Evolutionary conservation across 768 basidiomycete genomes (phyloP).

Genomic region (Dendrothele bispora): DNA sequence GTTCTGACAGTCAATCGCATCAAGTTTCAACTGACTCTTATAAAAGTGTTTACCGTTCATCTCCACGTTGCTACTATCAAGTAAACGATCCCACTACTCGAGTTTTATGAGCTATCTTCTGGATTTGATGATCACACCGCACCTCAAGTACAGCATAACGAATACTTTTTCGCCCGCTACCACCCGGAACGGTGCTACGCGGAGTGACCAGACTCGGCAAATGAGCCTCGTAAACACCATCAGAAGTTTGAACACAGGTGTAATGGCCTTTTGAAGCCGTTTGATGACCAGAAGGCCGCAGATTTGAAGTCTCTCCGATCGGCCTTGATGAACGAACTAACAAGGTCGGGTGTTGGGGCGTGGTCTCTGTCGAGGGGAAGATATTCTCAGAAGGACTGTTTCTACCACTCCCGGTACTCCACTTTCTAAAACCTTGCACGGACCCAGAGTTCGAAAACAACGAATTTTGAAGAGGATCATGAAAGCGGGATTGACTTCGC

Average conservation of each 20-base stretch:
- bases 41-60: constrained; percentile 55
- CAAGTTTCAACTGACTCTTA: background rate
- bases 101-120: constrained; percentile 12
- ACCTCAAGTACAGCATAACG: constrained; percentile 87
- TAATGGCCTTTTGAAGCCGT: constrained; percentile 27
- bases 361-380: constrained; percentile 20
- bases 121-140: constrained; percentile 6
- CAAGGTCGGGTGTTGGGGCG: constrained; percentile 38
- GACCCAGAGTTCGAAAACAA: constrained; percentile 80
- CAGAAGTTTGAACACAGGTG: constrained; percentile 50
- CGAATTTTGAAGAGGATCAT: constrained; percentile 78
- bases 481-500: constrained; percentile 81
- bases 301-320: constrained; percentile 48
- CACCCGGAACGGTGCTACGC: constrained; percentile 60
- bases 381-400: constrained; percentile 42
- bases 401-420: constrained; percentile 63
- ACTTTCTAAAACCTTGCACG: constrained; percentile 77
- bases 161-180: constrained; percentile 65
- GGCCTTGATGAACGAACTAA: constrained; percentile 71
- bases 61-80: constrained; percentile 90
- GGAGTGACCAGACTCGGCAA: constrained; percentile 82
- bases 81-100: constrained; percentile 76
- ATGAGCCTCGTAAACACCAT: constrained; percentile 69
- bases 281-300: constrained; percentile 29
- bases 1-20: background rate